phyloP scores from a whole-genome alignment of 179 eudicot species.

The Heliamphora pulchella region DNA sequence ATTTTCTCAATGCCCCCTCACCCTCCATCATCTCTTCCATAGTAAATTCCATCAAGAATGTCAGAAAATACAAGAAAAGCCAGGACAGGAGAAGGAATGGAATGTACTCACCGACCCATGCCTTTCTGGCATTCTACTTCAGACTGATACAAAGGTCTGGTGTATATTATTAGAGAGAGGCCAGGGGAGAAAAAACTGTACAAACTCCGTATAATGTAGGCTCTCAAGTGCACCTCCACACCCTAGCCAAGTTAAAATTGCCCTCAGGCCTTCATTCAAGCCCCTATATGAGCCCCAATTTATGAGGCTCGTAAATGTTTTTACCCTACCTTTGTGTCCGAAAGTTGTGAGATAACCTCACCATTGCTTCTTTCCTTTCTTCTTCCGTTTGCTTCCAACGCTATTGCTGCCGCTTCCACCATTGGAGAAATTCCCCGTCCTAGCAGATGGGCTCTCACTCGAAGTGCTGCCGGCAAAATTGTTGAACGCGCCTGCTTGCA shows the following conservation, averaged over 20 bases:
- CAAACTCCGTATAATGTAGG: not conserved
- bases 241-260: not conserved
- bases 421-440: conserved; percentile 29
- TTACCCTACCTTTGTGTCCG: not conserved
- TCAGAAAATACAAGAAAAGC: no score
- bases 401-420: conserved; percentile 25
- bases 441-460: conserved; percentile 33
- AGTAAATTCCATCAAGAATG: no score
- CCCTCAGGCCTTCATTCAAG: not conserved
- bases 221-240: not conserved
- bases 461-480: conserved; percentile 37
- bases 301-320: not conserved
- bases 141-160: not conserved
- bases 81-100: no score
- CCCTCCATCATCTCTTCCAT: no score
- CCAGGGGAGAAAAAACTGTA: not conserved
- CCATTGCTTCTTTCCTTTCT: conserved; percentile 77
- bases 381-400: conserved; percentile 53
- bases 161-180: not conserved
- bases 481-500: conserved; percentile 69
- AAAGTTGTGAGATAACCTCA: conserved; percentile 17
- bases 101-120: not conserved
- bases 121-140: conserved; percentile 8
- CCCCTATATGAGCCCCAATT: not conserved
- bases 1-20: no score